Conservation (phyloP, 73 alveolate genomes). For the Stentor coeruleus region DNA sequence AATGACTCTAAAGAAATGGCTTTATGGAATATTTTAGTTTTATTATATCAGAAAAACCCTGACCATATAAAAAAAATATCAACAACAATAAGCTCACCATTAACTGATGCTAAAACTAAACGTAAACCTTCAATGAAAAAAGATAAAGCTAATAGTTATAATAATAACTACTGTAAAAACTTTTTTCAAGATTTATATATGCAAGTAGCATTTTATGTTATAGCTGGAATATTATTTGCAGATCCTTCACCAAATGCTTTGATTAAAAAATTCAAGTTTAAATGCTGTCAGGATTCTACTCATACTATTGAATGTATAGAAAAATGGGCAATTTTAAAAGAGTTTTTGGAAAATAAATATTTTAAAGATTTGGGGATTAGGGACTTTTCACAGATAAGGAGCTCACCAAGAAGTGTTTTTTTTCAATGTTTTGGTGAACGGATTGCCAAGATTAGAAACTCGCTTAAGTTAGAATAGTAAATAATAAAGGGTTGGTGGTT, state of each 20-base stretch:
- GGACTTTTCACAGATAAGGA: too few species aligned
- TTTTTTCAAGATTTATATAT: too few species aligned
- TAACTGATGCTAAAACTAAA: background rate
- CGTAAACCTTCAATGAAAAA: too few species aligned
- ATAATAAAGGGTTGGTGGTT: too few species aligned
- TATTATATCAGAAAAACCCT: background rate
- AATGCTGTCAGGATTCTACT: background rate
- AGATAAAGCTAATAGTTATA: background rate
- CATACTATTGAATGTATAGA: background rate
- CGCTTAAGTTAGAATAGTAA: too few species aligned
- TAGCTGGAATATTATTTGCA: too few species aligned
- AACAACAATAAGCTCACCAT: background rate
- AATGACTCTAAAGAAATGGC: background rate
- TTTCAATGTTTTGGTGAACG: too few species aligned
- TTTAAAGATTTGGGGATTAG: background rate
- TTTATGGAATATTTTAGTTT: background rate
- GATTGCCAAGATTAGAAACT: too few species aligned
- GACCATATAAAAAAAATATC: background rate
- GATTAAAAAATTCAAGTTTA: background rate
- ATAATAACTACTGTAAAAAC: background rate
- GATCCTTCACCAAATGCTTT: background rate
- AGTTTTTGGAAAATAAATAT: background rate
- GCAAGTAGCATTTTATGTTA: background rate
- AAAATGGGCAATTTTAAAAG: background rate
- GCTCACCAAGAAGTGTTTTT: too few species aligned